Conservation (phyloP, 78 protist genomes). For the Speleostelium caveatum region DNA sequence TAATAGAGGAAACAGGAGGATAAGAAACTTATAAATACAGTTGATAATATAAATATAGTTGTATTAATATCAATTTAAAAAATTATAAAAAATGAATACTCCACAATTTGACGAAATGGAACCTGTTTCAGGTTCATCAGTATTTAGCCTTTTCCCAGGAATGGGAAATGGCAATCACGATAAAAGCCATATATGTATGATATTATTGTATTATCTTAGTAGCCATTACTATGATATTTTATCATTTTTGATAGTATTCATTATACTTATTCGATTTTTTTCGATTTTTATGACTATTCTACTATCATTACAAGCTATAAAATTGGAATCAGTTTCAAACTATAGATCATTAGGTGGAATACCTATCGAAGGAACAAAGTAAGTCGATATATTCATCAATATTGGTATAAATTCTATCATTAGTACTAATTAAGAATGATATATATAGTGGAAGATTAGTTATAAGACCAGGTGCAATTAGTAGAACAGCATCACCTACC, state of each 20-base stretch:
- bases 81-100: neutral
- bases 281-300: neutral
- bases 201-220: neutral
- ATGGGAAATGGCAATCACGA: neutral
- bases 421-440: neutral
- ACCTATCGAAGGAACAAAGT: conserved; percentile 52
- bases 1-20: too few relatives aligned
- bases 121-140: conserved; percentile 46
- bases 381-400: neutral
- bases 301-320: conserved; percentile 12
- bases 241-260: neutral
- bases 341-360: conserved; percentile 67
- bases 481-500: conserved; percentile 70
- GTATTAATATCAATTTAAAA: too few relatives aligned
- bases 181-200: neutral
- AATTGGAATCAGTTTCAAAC: conserved; percentile 62
- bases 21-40: too few relatives aligned
- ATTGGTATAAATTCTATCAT: neutral
- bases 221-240: neutral
- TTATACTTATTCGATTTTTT: neutral
- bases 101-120: conserved; percentile 72
- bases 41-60: too few relatives aligned
- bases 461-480: conserved; percentile 43
- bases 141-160: neutral
- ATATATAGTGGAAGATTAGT: conserved; percentile 39